These are phyloP conservation scores for Ambrosia trifida DNA, from an alignment of 129 eudicot species.

Conservation along the genomic window DNA sequence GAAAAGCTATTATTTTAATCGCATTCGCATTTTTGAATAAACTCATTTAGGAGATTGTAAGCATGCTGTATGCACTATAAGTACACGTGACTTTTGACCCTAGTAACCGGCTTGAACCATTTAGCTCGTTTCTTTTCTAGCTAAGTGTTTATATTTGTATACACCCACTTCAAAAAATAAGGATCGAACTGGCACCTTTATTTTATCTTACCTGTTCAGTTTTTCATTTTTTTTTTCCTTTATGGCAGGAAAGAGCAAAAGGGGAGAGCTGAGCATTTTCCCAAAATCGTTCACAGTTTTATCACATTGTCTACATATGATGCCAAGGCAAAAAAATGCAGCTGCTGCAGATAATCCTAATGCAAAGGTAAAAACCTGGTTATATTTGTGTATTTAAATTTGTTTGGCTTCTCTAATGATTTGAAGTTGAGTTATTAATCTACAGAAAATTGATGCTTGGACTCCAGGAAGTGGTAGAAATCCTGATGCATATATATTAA, in stretches of 20 bases:
- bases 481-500: constrained; percentile 69
- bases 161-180: no score
- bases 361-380: constrained; percentile 41
- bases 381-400: neutral
- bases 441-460: constrained; percentile 71
- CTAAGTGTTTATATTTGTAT: no score
- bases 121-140: no score
- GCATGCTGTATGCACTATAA: no score
- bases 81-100: no score
- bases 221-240: neutral
- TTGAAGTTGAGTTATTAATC: constrained; percentile 7
- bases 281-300: constrained; percentile 69
- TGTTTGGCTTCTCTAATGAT: constrained; percentile 25
- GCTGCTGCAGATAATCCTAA: constrained; percentile 55
- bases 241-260: constrained; percentile 78
- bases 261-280: constrained; percentile 89
- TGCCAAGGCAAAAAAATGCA: constrained; percentile 78
- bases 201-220: neutral
- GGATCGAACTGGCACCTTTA: no score
- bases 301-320: constrained; percentile 92
- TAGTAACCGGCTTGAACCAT: no score
- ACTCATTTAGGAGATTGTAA: no score
- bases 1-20: no score
- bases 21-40: no score
- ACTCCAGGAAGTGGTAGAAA: constrained; percentile 78